A percentile compares a stretch with the other conserved stretches of the same genome.
These are phyloP conservation scores for Boletus speciosus DNA, from an alignment of 768 basidiomycete genomes.

Conservation along the genomic window DNA sequence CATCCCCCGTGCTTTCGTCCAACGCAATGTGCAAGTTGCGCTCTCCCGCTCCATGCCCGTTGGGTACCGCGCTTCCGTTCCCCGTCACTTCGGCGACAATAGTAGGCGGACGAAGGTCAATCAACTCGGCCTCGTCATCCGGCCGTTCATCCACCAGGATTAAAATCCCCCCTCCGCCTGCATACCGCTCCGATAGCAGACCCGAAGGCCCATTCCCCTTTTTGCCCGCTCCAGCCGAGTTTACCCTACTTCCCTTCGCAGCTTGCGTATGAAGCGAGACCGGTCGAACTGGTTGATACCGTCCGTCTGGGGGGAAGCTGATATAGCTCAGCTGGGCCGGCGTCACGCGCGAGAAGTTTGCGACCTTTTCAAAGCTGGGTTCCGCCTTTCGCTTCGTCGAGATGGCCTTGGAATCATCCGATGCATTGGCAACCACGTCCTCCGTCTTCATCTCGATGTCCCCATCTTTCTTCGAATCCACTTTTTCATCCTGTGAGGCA, in stretches of 20 bases:
- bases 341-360: slow-evolving; percentile 91
- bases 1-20: slow-evolving; percentile 69
- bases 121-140: slow-evolving; percentile 68
- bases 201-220: slow-evolving; percentile 31
- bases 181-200: slow-evolving; percentile 54
- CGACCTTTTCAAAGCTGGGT: slow-evolving; percentile 66
- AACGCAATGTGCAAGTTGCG: slow-evolving; percentile 57
- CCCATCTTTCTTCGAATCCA: slow-evolving; percentile 50
- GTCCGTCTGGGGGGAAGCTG: slow-evolving; percentile 70
- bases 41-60: slow-evolving; percentile 18
- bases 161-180: slow-evolving; percentile 84
- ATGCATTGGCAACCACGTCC: slow-evolving; percentile 54
- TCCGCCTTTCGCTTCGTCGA: slow-evolving; percentile 64
- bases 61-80: slow-evolving; percentile 31
- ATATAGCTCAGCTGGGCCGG: slow-evolving; percentile 85
- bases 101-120: slow-evolving; percentile 54
- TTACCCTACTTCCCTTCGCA: slow-evolving; percentile 35
- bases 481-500: slow-evolving; percentile 48
- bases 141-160: slow-evolving; percentile 74
- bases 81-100: slow-evolving; percentile 15
- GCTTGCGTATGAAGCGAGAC: slow-evolving; percentile 48
- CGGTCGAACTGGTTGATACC: slow-evolving; percentile 87
- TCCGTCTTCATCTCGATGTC: slow-evolving; percentile 83
- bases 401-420: slow-evolving; percentile 51
- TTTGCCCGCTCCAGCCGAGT: slow-evolving; percentile 23